phyloP scores from a whole-genome alignment of 2,329 filamentous ascomycete genomes.

The Akanthomyces uredinophilus region DNA sequence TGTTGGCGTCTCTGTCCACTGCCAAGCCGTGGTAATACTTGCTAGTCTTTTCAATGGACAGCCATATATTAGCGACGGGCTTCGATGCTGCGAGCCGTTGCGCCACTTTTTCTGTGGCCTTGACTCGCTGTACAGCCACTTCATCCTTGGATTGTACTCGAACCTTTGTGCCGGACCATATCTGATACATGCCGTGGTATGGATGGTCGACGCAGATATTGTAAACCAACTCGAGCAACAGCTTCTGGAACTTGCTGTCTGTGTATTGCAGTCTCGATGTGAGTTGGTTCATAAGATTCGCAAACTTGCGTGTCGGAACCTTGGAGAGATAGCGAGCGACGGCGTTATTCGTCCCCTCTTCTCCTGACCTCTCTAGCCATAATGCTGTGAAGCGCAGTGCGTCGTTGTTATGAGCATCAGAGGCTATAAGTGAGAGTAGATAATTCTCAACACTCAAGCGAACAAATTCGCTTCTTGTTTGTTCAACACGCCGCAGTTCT shows the following conservation, averaged over 20 bases:
- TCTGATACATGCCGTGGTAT: conserved; percentile 95
- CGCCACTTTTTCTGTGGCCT: conserved; percentile 66
- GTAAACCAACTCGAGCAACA: conserved; percentile 68
- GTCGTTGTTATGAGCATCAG: conserved; percentile 84
- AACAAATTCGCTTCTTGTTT: conserved; percentile 77
- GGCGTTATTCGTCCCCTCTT: conserved; percentile 68
- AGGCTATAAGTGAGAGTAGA: conserved; percentile 74
- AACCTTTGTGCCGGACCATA: conserved; percentile 75
- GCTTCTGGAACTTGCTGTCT: conserved; percentile 65
- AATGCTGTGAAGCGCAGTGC: conserved; percentile 87
- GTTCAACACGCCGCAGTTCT: conserved; percentile 73
- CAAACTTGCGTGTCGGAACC: conserved; percentile 90
- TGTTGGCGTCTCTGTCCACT: conserved; percentile 56
- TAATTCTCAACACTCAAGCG: conserved; percentile 90
- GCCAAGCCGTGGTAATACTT: conserved; percentile 61
- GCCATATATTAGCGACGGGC: conserved; percentile 55
- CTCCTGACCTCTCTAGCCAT: conserved; percentile 85
- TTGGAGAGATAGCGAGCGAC: conserved; percentile 64
- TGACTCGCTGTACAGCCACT: conserved; percentile 65
- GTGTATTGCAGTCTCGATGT: conserved; percentile 83
- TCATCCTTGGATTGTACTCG: conserved; percentile 68
- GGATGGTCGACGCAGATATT: conserved; percentile 90
- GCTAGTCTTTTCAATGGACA: conserved; percentile 68
- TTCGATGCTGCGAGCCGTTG: conserved; percentile 52
- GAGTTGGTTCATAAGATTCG: conserved; percentile 88